Evolutionary conservation across 2,329 filamentous ascomycete species (phyloP).

Genomic region (Alternaria longipes): DNA sequence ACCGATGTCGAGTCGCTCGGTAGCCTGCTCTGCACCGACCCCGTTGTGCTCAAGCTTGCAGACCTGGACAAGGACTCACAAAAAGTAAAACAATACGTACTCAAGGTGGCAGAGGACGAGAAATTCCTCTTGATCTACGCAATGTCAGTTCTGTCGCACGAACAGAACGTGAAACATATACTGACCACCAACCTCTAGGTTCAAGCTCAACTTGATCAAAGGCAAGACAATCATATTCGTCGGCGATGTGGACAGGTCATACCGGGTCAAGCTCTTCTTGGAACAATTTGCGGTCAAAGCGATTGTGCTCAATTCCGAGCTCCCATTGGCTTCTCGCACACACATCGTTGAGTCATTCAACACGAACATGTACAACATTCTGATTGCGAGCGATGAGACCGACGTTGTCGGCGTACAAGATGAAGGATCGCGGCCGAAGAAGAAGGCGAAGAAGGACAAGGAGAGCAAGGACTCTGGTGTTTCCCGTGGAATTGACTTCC

Average conservation of each 20-base stretch:
- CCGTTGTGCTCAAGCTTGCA: conserved; percentile 81
- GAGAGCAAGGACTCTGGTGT: conserved; percentile 89
- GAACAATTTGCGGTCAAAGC: conserved; percentile 97
- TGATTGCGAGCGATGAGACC: conserved; percentile 93
- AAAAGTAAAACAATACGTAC: conserved; percentile 84
- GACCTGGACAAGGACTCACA: conserved; percentile 80
- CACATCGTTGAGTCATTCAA: conserved; percentile 99
- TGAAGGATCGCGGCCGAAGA: conserved; percentile 54
- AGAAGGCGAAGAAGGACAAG: conserved; percentile 67
- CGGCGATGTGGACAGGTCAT: conserved; percentile 86
- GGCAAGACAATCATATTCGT: conserved; percentile 74
- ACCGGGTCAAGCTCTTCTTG: conserved; percentile 91
- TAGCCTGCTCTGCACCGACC: conserved; percentile 82
- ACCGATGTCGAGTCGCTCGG: conserved; percentile 87
- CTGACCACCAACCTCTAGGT: neutral
- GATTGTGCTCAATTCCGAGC: conserved; percentile 91
- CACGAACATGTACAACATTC: conserved; percentile 94
- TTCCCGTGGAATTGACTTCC: conserved; percentile 96
- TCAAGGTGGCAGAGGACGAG: conserved; percentile 95
- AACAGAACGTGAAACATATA: neutral
- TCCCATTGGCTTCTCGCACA: conserved; percentile 90
- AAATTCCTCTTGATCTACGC: conserved; percentile 94
- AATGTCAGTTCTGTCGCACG: conserved; percentile 75
- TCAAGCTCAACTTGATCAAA: neutral
- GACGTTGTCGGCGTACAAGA: conserved; percentile 74